phyloP scores from a whole-genome alignment of 805 yeast species.

The Barnettozyma salicaria region DNA sequence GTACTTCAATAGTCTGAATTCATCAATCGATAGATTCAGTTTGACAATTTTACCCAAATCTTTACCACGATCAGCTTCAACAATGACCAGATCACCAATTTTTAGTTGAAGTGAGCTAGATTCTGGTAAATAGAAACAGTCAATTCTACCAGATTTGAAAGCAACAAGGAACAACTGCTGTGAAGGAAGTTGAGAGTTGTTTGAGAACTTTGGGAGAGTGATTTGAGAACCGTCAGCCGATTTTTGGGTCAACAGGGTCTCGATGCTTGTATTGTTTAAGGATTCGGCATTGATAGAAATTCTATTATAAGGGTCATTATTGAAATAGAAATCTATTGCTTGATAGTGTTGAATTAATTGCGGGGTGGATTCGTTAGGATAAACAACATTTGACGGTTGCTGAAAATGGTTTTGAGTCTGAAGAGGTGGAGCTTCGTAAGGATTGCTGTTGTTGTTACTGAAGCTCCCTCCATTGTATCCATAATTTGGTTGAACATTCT shows the following conservation, averaged over 20 bases:
- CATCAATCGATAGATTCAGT: constrained; percentile 54
- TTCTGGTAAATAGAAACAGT: constrained; percentile 61
- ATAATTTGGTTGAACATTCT: constrained; percentile 3
- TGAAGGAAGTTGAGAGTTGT: constrained; percentile 20
- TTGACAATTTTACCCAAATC: constrained; percentile 73
- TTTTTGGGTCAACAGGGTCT: constrained; percentile 12
- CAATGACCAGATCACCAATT: constrained; percentile 62
- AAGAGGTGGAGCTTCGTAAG: not conserved
- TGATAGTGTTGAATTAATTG: constrained; percentile 17
- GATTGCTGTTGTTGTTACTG: not conserved
- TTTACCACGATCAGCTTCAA: constrained; percentile 81
- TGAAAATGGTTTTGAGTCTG: not conserved
- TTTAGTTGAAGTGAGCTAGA: constrained; percentile 32
- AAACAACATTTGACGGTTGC: not conserved
- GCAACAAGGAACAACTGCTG: constrained; percentile 53
- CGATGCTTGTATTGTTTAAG: constrained; percentile 6
- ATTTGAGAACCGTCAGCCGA: constrained; percentile 6
- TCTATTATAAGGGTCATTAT: constrained; percentile 21
- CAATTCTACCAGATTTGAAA: constrained; percentile 75
- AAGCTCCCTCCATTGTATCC: constrained; percentile 1
- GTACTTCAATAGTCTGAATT: constrained; percentile 68
- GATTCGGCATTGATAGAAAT: constrained; percentile 17
- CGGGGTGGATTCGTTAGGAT: constrained; percentile 17
- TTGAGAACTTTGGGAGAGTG: constrained; percentile 20
- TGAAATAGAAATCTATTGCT: constrained; percentile 22